Percentiles rank a stretch among this genome's conserved stretches.
Conservation (phyloP, 176 grass and related monocot species). For the Thinopyrum elongatum region DNA sequence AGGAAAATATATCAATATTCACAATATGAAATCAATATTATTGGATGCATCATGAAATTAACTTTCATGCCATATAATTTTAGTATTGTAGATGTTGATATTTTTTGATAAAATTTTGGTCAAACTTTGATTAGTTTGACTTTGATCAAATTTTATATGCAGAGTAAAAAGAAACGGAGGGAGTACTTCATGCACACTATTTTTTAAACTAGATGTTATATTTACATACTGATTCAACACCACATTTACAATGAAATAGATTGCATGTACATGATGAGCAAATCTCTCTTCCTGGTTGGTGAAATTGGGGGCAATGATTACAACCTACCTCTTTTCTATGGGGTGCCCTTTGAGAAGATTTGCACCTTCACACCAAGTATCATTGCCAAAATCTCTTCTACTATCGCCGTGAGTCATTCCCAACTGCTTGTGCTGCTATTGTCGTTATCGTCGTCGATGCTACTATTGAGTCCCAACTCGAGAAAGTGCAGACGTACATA, state of each 20-base stretch:
- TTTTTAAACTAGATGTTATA: constrained; percentile 9
- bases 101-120: too few species aligned
- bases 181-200: not conserved
- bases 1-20: too few species aligned
- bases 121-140: too few species aligned
- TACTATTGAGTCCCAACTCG: not conserved
- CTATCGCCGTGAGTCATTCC: constrained; percentile 44
- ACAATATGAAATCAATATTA: too few species aligned
- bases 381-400: constrained; percentile 59
- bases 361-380: constrained; percentile 63
- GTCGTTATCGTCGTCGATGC: not conserved
- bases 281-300: constrained; percentile 72
- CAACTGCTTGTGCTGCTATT: not conserved
- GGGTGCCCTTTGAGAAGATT: constrained; percentile 53
- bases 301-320: constrained; percentile 98
- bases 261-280: constrained; percentile 36
- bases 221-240: not conserved
- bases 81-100: too few species aligned
- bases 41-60: too few species aligned
- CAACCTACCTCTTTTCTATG: constrained; percentile 52
- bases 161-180: too few species aligned
- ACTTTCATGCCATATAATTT: too few species aligned
- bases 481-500: not conserved
- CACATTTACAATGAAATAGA: constrained; percentile 11
- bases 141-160: too few species aligned